A percentile compares a stretch with the other conserved stretches of the same genome.
Conservation (phyloP, 2,329 filamentous ascomycete genomes). For the Cladosporium velox region DNA sequence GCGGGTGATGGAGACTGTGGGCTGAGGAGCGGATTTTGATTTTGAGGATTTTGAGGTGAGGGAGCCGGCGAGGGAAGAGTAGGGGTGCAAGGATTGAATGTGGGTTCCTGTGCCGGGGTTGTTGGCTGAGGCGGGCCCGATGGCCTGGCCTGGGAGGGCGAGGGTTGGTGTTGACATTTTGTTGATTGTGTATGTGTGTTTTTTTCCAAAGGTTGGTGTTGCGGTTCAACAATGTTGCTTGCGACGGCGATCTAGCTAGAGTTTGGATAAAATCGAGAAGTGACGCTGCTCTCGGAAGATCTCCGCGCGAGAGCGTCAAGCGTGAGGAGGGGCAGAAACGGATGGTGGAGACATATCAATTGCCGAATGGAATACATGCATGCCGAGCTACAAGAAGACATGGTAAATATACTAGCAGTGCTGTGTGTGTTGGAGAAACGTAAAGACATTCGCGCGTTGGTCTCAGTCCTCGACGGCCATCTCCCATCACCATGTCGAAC, state of each 20-base stretch:
- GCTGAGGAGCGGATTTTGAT: conserved; percentile 55
- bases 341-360: neutral
- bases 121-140: conserved; percentile 69
- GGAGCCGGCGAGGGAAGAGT: conserved; percentile 78
- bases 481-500: conserved; percentile 22
- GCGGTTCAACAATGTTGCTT: neutral
- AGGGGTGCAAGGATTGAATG: conserved; percentile 71
- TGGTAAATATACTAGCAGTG: neutral
- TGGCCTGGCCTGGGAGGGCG: conserved; percentile 78
- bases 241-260: neutral
- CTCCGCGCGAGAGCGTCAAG: neutral
- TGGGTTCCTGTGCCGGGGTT: conserved; percentile 81
- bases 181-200: neutral
- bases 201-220: neutral
- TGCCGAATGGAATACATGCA: neutral
- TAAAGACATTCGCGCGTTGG: neutral
- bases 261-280: neutral
- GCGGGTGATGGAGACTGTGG: conserved; percentile 43
- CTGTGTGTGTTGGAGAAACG: neutral
- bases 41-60: conserved; percentile 43
- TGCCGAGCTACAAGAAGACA: neutral
- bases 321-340: neutral
- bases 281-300: conserved; percentile 3
- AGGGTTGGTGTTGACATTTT: conserved; percentile 38
- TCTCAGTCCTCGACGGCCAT: neutral